These are phyloP conservation scores for Taphrina flavorubra DNA, from an alignment of 1,139 yeast species.

Conservation along the genomic window DNA sequence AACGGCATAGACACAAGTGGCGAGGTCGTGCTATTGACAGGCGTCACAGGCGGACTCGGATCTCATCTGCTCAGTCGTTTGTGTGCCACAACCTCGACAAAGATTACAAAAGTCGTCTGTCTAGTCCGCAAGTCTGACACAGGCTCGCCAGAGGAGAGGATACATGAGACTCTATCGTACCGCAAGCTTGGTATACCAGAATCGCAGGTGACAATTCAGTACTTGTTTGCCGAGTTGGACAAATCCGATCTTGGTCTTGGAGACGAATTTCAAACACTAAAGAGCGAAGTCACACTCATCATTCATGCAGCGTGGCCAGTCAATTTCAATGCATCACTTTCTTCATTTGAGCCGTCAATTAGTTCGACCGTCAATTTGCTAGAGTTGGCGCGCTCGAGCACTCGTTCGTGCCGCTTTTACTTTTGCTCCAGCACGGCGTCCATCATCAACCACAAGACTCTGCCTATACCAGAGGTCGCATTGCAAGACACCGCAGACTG, in stretches of 20 bases:
- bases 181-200: constrained; percentile 40
- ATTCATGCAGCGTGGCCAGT: constrained; percentile 46
- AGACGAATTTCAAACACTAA: constrained; percentile 13
- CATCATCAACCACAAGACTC: constrained; percentile 39
- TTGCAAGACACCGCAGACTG: constrained; percentile 36
- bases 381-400: constrained; percentile 36
- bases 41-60: constrained; percentile 45
- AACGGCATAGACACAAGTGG: constrained; percentile 2
- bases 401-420: constrained; percentile 37
- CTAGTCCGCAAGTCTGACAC: constrained; percentile 39
- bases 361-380: constrained; percentile 32
- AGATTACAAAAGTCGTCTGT: constrained; percentile 41
- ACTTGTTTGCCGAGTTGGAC: constrained; percentile 10
- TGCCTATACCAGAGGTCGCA: constrained; percentile 41
- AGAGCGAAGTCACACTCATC: constrained; percentile 37
- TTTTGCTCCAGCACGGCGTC: constrained; percentile 45
- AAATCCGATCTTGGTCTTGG: constrained; percentile 42
- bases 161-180: constrained; percentile 24
- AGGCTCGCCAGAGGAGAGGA: constrained; percentile 35
- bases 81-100: neutral
- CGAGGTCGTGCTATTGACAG: constrained; percentile 41
- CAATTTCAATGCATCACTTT: constrained; percentile 43
- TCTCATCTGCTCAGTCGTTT: constrained; percentile 38
- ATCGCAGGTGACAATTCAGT: constrained; percentile 23
- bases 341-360: constrained; percentile 41